Percentiles rank a stretch among this genome's conserved stretches.
These are phyloP conservation scores for Xerocomus nothofagi DNA, from an alignment of 1,284 basidiomycete species.

Conservation along the genomic window DNA sequence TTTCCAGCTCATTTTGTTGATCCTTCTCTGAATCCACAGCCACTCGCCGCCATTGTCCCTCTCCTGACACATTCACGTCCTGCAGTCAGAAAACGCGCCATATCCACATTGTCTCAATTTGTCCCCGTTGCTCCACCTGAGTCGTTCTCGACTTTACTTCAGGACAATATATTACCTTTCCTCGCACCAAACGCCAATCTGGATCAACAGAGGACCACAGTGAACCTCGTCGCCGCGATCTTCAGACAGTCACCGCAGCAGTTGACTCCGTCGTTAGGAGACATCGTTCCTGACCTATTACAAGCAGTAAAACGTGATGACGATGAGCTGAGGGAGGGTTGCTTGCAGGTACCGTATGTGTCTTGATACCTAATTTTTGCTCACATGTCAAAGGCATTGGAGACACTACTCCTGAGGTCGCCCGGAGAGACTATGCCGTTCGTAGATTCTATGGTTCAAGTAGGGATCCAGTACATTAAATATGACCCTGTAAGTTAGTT, in stretches of 20 bases:
- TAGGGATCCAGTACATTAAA: slow-evolving; percentile 79
- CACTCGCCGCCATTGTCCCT: slow-evolving; percentile 72
- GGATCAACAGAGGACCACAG: slow-evolving; percentile 74
- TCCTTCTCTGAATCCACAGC: slow-evolving; percentile 52
- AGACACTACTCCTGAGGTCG: slow-evolving; percentile 80
- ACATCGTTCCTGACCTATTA: slow-evolving; percentile 69
- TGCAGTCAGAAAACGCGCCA: slow-evolving; percentile 88
- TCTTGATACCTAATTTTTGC: background rate
- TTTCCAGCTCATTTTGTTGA: slow-evolving; percentile 76
- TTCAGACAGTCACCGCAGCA: slow-evolving; percentile 69
- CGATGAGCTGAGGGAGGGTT: slow-evolving; percentile 78
- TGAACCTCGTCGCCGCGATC: slow-evolving; percentile 80
- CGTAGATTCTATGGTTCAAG: slow-evolving; percentile 66
- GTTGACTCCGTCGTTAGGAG: slow-evolving; percentile 56
- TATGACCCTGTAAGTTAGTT: slow-evolving; percentile 81
- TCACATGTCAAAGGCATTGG: slow-evolving; percentile 57
- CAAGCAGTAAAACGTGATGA: slow-evolving; percentile 69
- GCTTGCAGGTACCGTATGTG: slow-evolving; percentile 57
- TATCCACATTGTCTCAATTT: slow-evolving; percentile 81
- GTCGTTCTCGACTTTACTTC: slow-evolving; percentile 57
- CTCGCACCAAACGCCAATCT: slow-evolving; percentile 51
- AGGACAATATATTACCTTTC: slow-evolving; percentile 60
- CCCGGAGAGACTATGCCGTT: slow-evolving; percentile 80
- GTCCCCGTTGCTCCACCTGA: slow-evolving; percentile 65
- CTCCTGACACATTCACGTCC: slow-evolving; percentile 76